A percentile compares a stretch with the other conserved stretches of the same genome.
These are phyloP conservation scores for Coemansia sp. DNA, from an alignment of 192 early-diverging fungal genomes.

Conservation along the genomic window DNA sequence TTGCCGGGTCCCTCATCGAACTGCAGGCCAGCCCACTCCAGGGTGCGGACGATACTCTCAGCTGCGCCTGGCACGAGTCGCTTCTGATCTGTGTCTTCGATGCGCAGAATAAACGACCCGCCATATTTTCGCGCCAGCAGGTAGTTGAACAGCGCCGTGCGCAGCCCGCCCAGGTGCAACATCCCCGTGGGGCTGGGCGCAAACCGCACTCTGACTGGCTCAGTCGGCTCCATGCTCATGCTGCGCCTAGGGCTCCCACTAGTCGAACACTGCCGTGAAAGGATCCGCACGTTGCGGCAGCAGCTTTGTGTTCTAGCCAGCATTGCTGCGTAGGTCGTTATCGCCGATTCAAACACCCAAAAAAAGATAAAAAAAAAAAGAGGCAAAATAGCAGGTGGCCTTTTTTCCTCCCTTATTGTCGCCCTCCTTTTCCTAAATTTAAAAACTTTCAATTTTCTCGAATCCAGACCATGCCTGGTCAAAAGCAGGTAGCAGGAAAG, in stretches of 20 bases:
- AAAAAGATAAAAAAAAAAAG: not conserved
- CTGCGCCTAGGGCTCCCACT: not conserved
- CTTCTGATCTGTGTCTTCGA: constrained; percentile 92
- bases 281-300: not conserved
- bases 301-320: not conserved
- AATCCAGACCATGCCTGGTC: constrained; percentile 20
- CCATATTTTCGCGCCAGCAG: constrained; percentile 72
- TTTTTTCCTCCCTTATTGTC: not conserved
- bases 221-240: constrained; percentile 28
- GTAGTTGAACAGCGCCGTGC: constrained; percentile 92
- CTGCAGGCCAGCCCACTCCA: constrained; percentile 74
- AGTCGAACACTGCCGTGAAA: constrained; percentile 3
- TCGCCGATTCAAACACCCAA: not conserved
- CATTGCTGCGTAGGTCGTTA: not conserved
- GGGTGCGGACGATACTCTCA: constrained; percentile 61
- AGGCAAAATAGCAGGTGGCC: not conserved
- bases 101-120: constrained; percentile 80
- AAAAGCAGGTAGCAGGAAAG: constrained; percentile 27
- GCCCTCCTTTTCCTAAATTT: not conserved
- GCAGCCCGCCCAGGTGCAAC: constrained; percentile 88
- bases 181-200: constrained; percentile 93
- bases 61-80: constrained; percentile 72
- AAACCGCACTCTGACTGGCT: constrained; percentile 77
- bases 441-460: not conserved
- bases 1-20: constrained; percentile 77